A percentile compares a stretch with the other conserved stretches of the same genome.
phyloP scores from a whole-genome alignment of 345 rosid genomes.

The Aquilaria sinensis region DNA sequence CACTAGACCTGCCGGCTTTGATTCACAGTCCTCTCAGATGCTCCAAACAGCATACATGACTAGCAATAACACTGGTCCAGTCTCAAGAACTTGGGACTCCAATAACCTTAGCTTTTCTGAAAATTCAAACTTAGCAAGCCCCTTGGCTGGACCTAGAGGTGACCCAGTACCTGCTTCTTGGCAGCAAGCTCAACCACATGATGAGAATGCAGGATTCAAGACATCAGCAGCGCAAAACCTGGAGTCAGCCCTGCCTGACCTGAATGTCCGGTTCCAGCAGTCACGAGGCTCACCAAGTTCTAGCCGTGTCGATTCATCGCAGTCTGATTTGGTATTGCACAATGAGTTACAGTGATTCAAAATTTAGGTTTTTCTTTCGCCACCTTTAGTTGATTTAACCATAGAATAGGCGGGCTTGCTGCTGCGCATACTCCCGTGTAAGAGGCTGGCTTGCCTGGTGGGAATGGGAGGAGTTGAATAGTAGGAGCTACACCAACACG shows the following conservation, averaged over 20 bases:
- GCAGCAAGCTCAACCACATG: slow-evolving; percentile 10
- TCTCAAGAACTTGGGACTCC: slow-evolving; percentile 6
- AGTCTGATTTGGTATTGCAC: slow-evolving; percentile 62
- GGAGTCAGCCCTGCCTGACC: slow-evolving; percentile 36
- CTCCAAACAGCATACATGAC: slow-evolving; percentile 19
- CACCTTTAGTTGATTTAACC: slow-evolving; percentile 19
- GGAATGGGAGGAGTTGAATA: slow-evolving; percentile 12
- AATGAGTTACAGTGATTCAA: slow-evolving; percentile 20
- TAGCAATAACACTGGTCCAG: slow-evolving; percentile 17
- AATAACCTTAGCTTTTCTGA: slow-evolving; percentile 22
- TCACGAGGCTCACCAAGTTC: slow-evolving; percentile 39
- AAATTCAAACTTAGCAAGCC: slow-evolving; percentile 9
- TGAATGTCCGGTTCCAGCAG: slow-evolving; percentile 32
- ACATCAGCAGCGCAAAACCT: slow-evolving; percentile 16
- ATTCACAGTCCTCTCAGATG: slow-evolving; percentile 25
- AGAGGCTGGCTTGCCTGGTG: neutral
- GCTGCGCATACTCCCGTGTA: slow-evolving; percentile 4
- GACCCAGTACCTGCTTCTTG: slow-evolving; percentile 12
- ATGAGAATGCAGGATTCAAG: slow-evolving; percentile 15
- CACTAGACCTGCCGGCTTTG: slow-evolving; percentile 21
- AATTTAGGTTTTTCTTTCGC: slow-evolving; percentile 3
- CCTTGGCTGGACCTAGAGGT: neutral
- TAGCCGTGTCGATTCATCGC: slow-evolving; percentile 26
- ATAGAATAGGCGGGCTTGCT: slow-evolving; percentile 19
- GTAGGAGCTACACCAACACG: slow-evolving; percentile 17